Evolutionary conservation across 306 rosid species (phyloP), one percentile per base, ranked within the genome.

Genomic region (Cucurbita pepo): DNA sequence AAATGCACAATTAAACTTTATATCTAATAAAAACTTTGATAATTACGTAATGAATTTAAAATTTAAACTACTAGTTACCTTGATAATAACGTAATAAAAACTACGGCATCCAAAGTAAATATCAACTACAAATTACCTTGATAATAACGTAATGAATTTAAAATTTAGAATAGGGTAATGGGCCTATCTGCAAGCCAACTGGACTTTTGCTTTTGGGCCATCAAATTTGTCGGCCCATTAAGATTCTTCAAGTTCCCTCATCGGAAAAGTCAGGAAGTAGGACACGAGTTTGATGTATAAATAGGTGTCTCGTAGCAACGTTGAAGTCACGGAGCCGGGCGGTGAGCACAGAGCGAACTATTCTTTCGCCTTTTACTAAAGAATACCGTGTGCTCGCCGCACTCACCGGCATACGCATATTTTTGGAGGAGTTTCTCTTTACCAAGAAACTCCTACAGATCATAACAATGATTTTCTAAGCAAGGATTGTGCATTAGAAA

Each of bases 341-440:
- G 69, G 62, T 82, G 81, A 63, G 45, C 56, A 53, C 82, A 81
- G 0, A 81, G 83, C 84, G 84, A 84, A 84, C 82, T 81, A 82
- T 86, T 88, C 91, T 88, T 83, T 84, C 83, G 84, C 89, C 88
- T 86, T 88, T 86, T 88, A 84, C 86, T 86, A 84, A 84, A 81
- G 91, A 84, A 84, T 81, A 86, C 86, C 85, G 88, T 86, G 88
- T 79, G 88, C 69, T 1, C 74, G 79, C 37, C 45, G 81, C 81
- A 3, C 0, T 0, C 0, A 77, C 75, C 76, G 74, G 86, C 85
- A 76, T 82, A 71, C 78, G 51, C 71, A 48, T 0, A 78, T 78
- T 70, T 81, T 82, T 80, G 65, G 52, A 72, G 66, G 66, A 14
- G 2, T 60, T 60, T 60, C 45, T 34, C 44, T 60, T 13, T 3